Evolutionary conservation across 108 stramenopile genomes (phyloP).

Genomic region (Skeletonema costatum): DNA sequence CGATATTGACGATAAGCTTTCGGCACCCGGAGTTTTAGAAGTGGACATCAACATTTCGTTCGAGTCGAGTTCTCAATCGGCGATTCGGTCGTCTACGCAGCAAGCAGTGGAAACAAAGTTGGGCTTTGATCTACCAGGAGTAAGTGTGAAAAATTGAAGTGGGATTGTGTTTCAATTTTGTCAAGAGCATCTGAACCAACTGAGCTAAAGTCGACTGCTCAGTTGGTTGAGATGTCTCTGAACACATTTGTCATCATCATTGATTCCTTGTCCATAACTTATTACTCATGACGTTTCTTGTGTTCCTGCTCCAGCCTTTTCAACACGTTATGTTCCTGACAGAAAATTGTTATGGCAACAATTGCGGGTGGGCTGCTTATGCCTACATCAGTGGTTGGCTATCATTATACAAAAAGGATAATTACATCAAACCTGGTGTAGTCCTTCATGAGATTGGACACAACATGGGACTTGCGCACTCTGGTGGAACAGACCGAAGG

Average conservation of each 20-base stretch:
- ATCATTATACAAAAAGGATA: slow-evolving; percentile 24
- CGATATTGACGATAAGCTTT: background rate
- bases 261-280: background rate
- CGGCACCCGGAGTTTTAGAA: slow-evolving; percentile 38
- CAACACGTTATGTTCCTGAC: slow-evolving; percentile 38
- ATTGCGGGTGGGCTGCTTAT: slow-evolving; percentile 17
- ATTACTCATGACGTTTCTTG: background rate
- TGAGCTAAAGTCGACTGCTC: too few relatives aligned
- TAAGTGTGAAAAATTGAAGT: background rate
- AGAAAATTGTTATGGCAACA: slow-evolving; percentile 22
- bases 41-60: slow-evolving; percentile 21
- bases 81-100: background rate
- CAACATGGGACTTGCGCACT: slow-evolving; percentile 16
- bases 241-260: background rate
- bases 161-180: background rate
- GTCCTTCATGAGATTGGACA: slow-evolving; percentile 45
- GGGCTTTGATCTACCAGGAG: slow-evolving; percentile 22
- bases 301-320: slow-evolving; percentile 6
- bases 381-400: slow-evolving; percentile 39
- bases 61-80: background rate
- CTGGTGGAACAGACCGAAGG: slow-evolving; percentile 30
- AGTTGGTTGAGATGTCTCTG: too few relatives aligned
- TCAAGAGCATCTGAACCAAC: background rate
- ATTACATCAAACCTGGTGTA: slow-evolving; percentile 28
- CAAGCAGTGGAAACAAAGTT: slow-evolving; percentile 15